Conservation (phyloP, 2,329 filamentous ascomycete genomes). For the Curvularia spicifera region DNA sequence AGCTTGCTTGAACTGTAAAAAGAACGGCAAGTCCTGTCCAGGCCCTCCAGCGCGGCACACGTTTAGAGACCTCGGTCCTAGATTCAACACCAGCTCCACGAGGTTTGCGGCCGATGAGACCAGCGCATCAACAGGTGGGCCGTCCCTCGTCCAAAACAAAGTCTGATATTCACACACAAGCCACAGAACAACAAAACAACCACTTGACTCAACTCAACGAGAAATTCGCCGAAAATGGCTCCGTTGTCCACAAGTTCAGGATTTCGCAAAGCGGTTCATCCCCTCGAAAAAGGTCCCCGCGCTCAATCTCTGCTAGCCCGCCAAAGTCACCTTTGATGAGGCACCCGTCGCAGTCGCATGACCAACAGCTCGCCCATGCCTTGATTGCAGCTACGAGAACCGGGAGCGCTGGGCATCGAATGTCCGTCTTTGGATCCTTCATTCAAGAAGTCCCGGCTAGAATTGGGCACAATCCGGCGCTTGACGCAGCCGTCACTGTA, state of each 20-base stretch:
- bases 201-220: constrained; percentile 34
- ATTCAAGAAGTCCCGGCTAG: constrained; percentile 40
- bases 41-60: constrained; percentile 44
- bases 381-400: constrained; percentile 34
- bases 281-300: constrained; percentile 12
- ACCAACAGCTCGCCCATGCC: constrained; percentile 38
- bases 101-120: constrained; percentile 1
- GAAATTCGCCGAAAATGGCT: constrained; percentile 36
- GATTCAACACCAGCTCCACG: constrained; percentile 16
- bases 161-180: constrained; percentile 1
- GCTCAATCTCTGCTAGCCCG: constrained; percentile 24
- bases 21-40: constrained; percentile 44
- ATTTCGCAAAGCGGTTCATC: constrained; percentile 25
- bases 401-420: constrained; percentile 38
- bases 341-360: constrained; percentile 35
- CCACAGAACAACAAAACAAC: constrained; percentile 23
- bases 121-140: constrained; percentile 9
- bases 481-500: constrained; percentile 42
- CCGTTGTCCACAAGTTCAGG: constrained; percentile 38
- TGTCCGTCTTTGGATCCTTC: constrained; percentile 43
- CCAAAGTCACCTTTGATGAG: constrained; percentile 26
- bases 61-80: constrained; percentile 39
- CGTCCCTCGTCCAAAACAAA: neutral
- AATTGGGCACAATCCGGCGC: constrained; percentile 41
- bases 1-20: constrained; percentile 43